Base-by-base conservation (phyloP, 2,329 filamentous ascomycete genomes). In the Xylariaceae sp. region DNA sequence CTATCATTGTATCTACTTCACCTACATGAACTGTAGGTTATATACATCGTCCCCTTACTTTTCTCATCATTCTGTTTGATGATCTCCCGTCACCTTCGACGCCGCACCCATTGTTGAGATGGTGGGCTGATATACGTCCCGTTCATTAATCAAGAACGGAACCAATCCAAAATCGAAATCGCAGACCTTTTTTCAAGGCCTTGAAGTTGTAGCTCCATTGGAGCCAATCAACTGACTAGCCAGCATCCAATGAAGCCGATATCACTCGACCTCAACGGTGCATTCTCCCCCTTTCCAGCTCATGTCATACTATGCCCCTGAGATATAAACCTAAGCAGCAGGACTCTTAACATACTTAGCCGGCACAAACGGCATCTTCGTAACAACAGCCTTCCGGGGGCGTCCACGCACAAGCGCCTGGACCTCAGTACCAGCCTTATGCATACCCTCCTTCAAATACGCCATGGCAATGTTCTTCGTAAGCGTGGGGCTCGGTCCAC, bases 401-500 rank as follows among this genome's bases (percentile, higher is more conserved):
- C 87, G 89, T 17, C 91, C 92, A 56, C 92, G 80, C 1, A 96
- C 87, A 45, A 90, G 74, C 3, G 96, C 86, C 15, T 86, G 82
- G 5, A 96, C 78, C 76, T 93, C 87, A 0, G 91, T 96, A 9
- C 91, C 92, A 37, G 83, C 80, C 81, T 95, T 95, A 74, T 96
- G 90, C 72, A 87, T 76, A 0, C 90, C 90, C 64, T 89, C 86
- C 75, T 86, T 85, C 71, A 97, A 80, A 72, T 96, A 96, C 0
- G 88, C 94, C 94, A 99, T 99, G 58, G 93, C 92, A 63, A 99
- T 93, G 74, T 97, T 97, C 79, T 88, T 88, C 64, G 87, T 87
- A 52, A 97, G 77, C 0, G 88, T 90, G 2, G 94, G 94, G 71
- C 88, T 92, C 0, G 94, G 94, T 66, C 91, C 90, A 13, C 94